phyloP scores from a whole-genome alignment of 2,329 filamentous ascomycete genomes.

The Sporothrix inflata region DNA sequence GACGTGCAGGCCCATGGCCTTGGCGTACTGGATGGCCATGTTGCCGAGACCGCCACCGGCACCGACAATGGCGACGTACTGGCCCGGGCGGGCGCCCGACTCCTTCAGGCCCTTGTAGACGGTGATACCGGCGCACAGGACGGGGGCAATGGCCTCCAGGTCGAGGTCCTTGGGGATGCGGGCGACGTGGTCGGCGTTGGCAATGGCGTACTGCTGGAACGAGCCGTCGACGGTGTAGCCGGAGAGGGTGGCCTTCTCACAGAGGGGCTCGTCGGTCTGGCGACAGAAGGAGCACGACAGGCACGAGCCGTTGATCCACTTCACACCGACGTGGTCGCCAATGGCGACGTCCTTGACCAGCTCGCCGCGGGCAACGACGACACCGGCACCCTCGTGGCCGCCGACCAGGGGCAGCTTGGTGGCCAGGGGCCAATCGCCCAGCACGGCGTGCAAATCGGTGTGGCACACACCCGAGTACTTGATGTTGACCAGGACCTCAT shows the following conservation, averaged over 20 bases:
- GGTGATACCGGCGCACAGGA: conserved; percentile 57
- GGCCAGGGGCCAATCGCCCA: conserved; percentile 39
- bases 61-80: conserved; percentile 50
- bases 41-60: conserved; percentile 56
- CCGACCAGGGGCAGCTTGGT: conserved; percentile 39
- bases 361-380: conserved; percentile 78
- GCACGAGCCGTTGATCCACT: conserved; percentile 91
- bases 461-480: conserved; percentile 42
- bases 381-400: conserved; percentile 78
- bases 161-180: conserved; percentile 76
- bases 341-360: conserved; percentile 78
- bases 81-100: conserved; percentile 42
- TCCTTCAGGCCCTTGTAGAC: conserved; percentile 47
- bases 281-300: conserved; percentile 83
- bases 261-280: conserved; percentile 80
- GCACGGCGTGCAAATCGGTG: conserved; percentile 39
- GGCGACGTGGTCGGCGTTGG: conserved; percentile 82
- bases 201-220: conserved; percentile 91
- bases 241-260: conserved; percentile 72
- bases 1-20: conserved; percentile 49
- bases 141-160: conserved; percentile 68
- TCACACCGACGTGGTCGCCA: conserved; percentile 85
- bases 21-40: conserved; percentile 51
- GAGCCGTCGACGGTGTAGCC: conserved; percentile 92
- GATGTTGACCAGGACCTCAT: conserved; percentile 41